Conservation (phyloP, 352 stramenopile genomes). For the Aphanomyces astaci region DNA sequence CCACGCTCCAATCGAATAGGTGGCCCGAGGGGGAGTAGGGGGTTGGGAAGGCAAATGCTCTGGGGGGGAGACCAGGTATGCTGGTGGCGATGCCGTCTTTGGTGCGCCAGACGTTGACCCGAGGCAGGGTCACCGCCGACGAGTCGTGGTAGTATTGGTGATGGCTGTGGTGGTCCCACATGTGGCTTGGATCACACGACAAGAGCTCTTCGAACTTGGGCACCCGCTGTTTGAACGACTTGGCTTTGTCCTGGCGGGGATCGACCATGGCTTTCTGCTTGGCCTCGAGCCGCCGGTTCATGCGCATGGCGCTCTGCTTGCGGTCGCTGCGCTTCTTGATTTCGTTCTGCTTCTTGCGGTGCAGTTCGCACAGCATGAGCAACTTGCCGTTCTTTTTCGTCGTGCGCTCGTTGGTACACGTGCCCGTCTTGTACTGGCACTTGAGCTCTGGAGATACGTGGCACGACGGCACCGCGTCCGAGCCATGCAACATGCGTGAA, state of each 20-base stretch:
- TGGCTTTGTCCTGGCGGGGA: background rate
- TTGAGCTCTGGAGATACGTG: slow-evolving; percentile 20
- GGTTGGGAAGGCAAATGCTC: background rate
- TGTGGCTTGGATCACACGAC: slow-evolving; percentile 5
- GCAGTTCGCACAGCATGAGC: slow-evolving; percentile 71
- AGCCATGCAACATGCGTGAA: background rate
- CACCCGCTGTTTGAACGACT: background rate
- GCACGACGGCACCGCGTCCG: background rate
- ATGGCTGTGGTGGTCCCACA: background rate
- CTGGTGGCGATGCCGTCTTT: slow-evolving; percentile 22
- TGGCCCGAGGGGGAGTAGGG: background rate
- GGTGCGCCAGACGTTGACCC: slow-evolving; percentile 19
- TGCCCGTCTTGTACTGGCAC: slow-evolving; percentile 78
- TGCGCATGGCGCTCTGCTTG: slow-evolving; percentile 21
- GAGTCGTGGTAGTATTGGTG: background rate
- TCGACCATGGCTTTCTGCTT: slow-evolving; percentile 17
- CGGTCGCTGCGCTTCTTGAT: slow-evolving; percentile 77
- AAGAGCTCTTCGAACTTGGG: slow-evolving; percentile 16
- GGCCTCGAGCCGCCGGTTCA: slow-evolving; percentile 18
- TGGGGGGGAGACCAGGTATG: background rate
- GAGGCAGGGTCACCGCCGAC: slow-evolving; percentile 4
- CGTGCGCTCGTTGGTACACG: slow-evolving; percentile 56
- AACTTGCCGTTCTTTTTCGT: slow-evolving; percentile 68
- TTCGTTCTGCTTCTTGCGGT: slow-evolving; percentile 76
- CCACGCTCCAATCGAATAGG: slow-evolving; percentile 11